Percentiles rank a stretch among this genome's conserved stretches.
Evolutionary conservation across 257 asterid genomes (phyloP).

Genomic region (Ocimum tenuiflorum): DNA sequence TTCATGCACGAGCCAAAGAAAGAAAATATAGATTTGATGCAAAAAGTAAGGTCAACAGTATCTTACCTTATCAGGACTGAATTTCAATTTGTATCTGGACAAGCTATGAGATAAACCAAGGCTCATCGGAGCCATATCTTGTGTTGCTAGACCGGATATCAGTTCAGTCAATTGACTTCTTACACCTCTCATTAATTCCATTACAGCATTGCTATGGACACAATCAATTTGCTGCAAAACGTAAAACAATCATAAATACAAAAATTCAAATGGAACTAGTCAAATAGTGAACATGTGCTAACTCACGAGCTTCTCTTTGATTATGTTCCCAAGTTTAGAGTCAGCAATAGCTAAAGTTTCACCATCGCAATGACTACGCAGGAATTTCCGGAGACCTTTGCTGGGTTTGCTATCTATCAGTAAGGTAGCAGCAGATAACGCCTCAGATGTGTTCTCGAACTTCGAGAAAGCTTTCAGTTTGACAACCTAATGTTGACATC

Average conservation of each 20-base stretch:
- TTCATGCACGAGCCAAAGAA: not conserved
- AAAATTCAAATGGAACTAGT: not conserved
- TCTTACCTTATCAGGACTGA: conserved; percentile 84
- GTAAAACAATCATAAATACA: not conserved
- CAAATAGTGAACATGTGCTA: not conserved
- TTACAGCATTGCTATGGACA: conserved; percentile 67
- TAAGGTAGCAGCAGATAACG: conserved; percentile 59
- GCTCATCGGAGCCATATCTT: conserved; percentile 92
- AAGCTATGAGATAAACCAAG: conserved; percentile 87
- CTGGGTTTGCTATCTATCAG: conserved; percentile 24
- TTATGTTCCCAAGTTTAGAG: conserved; percentile 72
- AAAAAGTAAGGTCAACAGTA: not conserved
- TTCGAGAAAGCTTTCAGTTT: conserved; percentile 72
- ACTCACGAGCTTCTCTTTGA: conserved; percentile 81
- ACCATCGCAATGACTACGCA: conserved; percentile 61
- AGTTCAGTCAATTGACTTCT: conserved; percentile 76
- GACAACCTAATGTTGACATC: conserved; percentile 42
- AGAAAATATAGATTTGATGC: not conserved
- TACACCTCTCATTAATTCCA: conserved; percentile 91
- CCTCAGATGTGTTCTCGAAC: conserved; percentile 78
- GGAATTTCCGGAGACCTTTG: conserved; percentile 53
- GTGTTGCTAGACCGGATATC: conserved; percentile 68
- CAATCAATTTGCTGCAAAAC: conserved; percentile 71
- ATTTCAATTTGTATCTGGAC: conserved; percentile 74
- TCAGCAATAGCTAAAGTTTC: conserved; percentile 46